Evolutionary conservation across 148 eudicot genomes (phyloP), one percentile per base, ranked within the genome.

Genomic region (Arbutus unedo): DNA sequence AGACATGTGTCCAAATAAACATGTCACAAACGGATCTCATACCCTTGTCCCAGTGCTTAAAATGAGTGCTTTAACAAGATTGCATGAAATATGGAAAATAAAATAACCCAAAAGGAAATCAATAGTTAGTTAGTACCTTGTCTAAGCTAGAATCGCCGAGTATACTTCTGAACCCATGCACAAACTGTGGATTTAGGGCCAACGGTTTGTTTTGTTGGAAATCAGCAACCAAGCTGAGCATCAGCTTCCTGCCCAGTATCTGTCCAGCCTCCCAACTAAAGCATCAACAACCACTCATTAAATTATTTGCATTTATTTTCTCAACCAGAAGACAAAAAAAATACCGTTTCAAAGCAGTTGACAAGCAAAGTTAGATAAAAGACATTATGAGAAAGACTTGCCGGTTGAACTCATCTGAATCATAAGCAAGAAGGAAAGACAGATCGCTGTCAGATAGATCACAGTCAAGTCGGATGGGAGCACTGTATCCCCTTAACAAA

Each of bases 201-300:
- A 97, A 84, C 14, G 97, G 89, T 85, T 91, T 93, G 80, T 90
- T 91, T 84, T 92, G 92, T 77, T 97, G 99, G 87, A 88, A 93
- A 84, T 93, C 96, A 38, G 91, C 90, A 48, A 94, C 99, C 75
- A 93, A 85, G 89, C 83, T 89, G 70, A 97, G 96, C 99, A 94
- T 97, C 90, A 97, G 73, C 85, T 97, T 94, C 87, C 99, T 89
- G 31, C 93, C 93, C 83, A 93, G 77, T 76, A 92, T 76, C 85
- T 97, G 99, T 41, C 99, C 98, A 18, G 99, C 93, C 88, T 97
- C 99, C 99, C 99, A 96, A 76, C 99, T 97, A 83, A 79, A 75
- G 85, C 31, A 70, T 9, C 64, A 67, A 55, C 54, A 62, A 56
- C 54, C 68, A 60, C 49, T 51, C 41, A 60, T 49, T 62, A 51